Base-by-base conservation (phyloP, 176 grass and related monocot species). In the Bothriochloa decipiens region DNA sequence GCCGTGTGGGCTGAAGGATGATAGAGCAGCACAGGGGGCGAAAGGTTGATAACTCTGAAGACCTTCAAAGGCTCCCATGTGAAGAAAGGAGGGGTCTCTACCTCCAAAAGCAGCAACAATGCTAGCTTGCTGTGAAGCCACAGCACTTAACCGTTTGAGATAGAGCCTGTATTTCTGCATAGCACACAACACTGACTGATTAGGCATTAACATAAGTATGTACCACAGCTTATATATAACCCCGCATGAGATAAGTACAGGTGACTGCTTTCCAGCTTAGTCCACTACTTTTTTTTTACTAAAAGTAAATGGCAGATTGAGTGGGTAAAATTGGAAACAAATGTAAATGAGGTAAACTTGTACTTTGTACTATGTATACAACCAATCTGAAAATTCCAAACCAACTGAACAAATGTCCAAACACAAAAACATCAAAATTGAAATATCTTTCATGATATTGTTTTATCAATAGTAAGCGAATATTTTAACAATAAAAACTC, bases 161-260 rank as follows among this genome's bases (percentile, higher is more conserved):
- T 96, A 99, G 68, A 99, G 93, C 82, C 97, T 92, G 75, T 99
- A 99, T 70, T 99, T 99, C 97, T 99, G 93, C 78, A 89, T 81
- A 68, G 20, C 72, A 84, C 36, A 61, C 39, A 55, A 81, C 82
- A 12, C 18, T 23, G 84, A 36, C 39, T 81, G n/a, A 27, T 92
- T 70, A 86, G 79, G 22, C 45, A 82, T 57, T 46, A 22, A 65
- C 0, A 47, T 15, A 71, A 11, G 40, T 6, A 50, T 82, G 25
- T 2, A 66, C 58, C 3, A 5, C 57, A 72, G 20, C 32, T 15
- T n/a, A 11, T n/a, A 33, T 65, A 79, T 16, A 18, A 18, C 68
- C 28, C 40, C 11, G 32, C 65, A 42, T 52, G 65, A 58, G n/a
- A 84, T 70, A 62, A 75, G 35, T 74, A 50, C 47, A 50, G 47